phyloP scores from a whole-genome alignment of 768 basidiomycete genomes.

The Boletus barrowsii region DNA sequence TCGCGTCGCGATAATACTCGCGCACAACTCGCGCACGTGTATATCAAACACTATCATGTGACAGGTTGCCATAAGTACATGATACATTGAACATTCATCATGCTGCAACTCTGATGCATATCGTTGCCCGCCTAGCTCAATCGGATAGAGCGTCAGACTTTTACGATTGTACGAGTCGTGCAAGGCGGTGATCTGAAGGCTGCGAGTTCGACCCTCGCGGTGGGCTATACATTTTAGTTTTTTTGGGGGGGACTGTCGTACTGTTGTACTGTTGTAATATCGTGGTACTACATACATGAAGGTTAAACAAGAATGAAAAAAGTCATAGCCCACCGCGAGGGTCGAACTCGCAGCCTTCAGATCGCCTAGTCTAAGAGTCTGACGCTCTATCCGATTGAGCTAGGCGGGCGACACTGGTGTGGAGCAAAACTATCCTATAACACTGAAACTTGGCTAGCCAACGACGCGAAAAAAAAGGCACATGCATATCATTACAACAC shows the following conservation, averaged over 20 bases:
- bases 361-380: constrained; percentile 55
- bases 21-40: constrained; percentile 11
- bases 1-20: constrained; percentile 2
- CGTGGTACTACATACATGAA: too few species aligned
- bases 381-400: constrained; percentile 70
- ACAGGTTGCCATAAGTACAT: background rate
- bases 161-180: constrained; percentile 37
- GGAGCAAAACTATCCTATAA: background rate
- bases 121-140: constrained; percentile 58
- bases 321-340: constrained; percentile 55
- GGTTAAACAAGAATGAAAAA: background rate
- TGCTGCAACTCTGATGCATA: too few species aligned
- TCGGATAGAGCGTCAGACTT: constrained; percentile 69
- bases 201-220: constrained; percentile 86
- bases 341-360: constrained; percentile 66
- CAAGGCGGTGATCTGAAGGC: constrained; percentile 66
- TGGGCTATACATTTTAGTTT: constrained; percentile 48
- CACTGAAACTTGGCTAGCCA: background rate
- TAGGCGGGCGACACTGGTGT: constrained; percentile 43
- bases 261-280: too few species aligned
- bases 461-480: too few species aligned
- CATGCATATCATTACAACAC: background rate
- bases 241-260: background rate
- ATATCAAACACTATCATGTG: constrained; percentile 18
- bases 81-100: too few species aligned